Base-by-base conservation (phyloP, 1,139 yeast species). In the Hemisphaericaspora lyxosophila region DNA sequence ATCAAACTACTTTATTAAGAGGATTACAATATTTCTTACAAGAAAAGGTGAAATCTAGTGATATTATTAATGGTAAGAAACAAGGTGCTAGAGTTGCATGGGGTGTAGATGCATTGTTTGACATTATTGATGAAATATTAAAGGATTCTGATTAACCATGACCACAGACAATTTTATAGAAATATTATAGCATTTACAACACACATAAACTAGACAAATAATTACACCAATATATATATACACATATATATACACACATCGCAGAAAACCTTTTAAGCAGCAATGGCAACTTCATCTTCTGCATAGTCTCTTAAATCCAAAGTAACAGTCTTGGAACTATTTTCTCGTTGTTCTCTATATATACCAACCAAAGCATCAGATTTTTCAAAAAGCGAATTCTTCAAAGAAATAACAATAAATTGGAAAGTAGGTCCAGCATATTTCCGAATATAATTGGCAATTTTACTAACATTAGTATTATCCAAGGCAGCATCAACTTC, bases 401-500 rank as follows among this genome's bases (percentile, higher is more conserved):
- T 92, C 60, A 92, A 75, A 34, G 96, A 86, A 45, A 94, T 94
- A 31, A 94, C 97, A 58, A 94, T 89, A 53, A 92, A 89, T 55
- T 92, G 99, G 55, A 89, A 82, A 32, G 79, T 75, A 1, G 88
- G 84, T 17, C 88, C 84, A 2, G 95, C 84, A 52, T 86, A 83
- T 46, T 75, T 77, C 41, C 76, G 75, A 46, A 92, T 88, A 56
- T 90, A 94, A 42, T 80, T 82, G 11, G 96, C 96, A 43, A 92
- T 83, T 51, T 80, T 79, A 37, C 79, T 78, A 17, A 94, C 97
- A 55, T 92, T 92, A 13, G 89, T 80, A 46, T 86, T 83, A 60
- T 92, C 99, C 45, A 92, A 73, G 0, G 98, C 97, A 1, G 98
- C 97, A 65, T 92, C 99, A 13, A 92, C 90, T 63, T 92, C 99